Percentiles rank a stretch among this genome's conserved stretches.
phyloP scores from a whole-genome alignment of 306 rosid species.

The Quercus parvula region DNA sequence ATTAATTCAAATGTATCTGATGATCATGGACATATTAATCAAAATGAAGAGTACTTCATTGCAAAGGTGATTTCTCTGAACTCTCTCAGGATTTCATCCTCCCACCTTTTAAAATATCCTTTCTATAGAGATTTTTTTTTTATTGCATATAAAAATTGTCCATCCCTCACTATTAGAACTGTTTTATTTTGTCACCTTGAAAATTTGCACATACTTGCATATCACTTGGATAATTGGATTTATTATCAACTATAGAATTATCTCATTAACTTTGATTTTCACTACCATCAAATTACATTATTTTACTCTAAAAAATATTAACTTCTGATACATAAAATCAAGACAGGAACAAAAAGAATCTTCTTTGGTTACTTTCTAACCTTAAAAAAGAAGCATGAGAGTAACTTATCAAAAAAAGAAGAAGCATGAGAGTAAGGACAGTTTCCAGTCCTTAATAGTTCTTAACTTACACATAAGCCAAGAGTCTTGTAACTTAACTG shows the following conservation, averaged over 20 bases:
- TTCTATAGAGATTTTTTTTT: not conserved
- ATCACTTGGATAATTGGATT: too few species aligned
- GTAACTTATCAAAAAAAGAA: not conserved
- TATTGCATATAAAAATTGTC: not conserved
- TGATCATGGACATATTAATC: conserved; percentile 29
- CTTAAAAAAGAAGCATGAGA: not conserved
- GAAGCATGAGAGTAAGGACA: not conserved
- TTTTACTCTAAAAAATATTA: not conserved
- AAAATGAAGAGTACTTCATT: conserved; percentile 44
- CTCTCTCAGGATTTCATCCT: not conserved
- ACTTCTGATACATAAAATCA: not conserved
- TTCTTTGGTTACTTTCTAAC: not conserved
- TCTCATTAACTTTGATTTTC: not conserved
- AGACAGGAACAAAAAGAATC: not conserved
- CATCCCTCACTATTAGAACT: not conserved
- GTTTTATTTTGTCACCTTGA: not conserved
- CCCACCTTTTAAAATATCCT: not conserved
- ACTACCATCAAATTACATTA: not conserved
- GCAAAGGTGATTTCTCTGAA: conserved; percentile 58
- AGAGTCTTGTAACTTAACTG: too few species aligned
- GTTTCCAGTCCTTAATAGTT: not conserved
- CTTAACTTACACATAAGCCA: not conserved
- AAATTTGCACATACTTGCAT: not conserved
- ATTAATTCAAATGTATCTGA: conserved; percentile 37
- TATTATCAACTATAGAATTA: not conserved